Conservation (phyloP, 192 early-diverging fungal species). For the Rhizophlyctis rosea region DNA sequence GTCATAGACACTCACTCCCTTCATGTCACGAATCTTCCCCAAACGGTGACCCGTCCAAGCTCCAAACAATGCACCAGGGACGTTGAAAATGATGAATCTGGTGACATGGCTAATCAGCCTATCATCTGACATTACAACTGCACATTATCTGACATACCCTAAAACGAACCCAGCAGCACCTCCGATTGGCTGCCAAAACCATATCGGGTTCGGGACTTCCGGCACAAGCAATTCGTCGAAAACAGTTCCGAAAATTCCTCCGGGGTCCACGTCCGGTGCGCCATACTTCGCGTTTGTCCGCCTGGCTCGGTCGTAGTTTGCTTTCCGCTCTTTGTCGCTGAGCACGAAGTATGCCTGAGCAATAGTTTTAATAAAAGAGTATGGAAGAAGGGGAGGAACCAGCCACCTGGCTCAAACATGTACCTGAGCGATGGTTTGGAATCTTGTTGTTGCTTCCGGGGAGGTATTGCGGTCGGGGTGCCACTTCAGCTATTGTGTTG, state of each 20-base stretch:
- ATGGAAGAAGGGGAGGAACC: too few relatives aligned
- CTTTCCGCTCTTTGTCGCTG: slow-evolving; percentile 38
- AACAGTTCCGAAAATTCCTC: slow-evolving; percentile 68
- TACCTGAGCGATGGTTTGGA: slow-evolving; percentile 74
- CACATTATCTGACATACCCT: slow-evolving; percentile 39
- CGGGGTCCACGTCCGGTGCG: slow-evolving; percentile 47
- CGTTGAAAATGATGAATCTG: slow-evolving; percentile 45
- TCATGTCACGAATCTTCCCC: slow-evolving; percentile 48
- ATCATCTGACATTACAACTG: neutral
- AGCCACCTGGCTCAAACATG: too few relatives aligned
- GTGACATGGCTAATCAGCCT: neutral
- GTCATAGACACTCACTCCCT: slow-evolving; percentile 46
- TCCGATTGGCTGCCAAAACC: slow-evolving; percentile 68
- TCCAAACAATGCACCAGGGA: slow-evolving; percentile 48
- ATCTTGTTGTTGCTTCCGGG: slow-evolving; percentile 54
- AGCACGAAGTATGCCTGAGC: slow-evolving; percentile 75
- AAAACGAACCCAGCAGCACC: slow-evolving; percentile 64
- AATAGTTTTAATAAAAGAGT: too few relatives aligned
- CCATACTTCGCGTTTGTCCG: slow-evolving; percentile 9
- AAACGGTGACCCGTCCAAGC: slow-evolving; percentile 38
- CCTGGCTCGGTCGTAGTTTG: slow-evolving; percentile 31
- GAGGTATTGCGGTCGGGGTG: slow-evolving; percentile 55
- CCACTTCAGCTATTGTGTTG: slow-evolving; percentile 52
- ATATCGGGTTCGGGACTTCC: slow-evolving; percentile 49
- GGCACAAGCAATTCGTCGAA: slow-evolving; percentile 81